Percentiles rank a stretch among this genome's conserved stretches.
These are phyloP conservation scores for Lumnitzera littorea DNA, from an alignment of 345 rosid genomes.

Conservation along the genomic window DNA sequence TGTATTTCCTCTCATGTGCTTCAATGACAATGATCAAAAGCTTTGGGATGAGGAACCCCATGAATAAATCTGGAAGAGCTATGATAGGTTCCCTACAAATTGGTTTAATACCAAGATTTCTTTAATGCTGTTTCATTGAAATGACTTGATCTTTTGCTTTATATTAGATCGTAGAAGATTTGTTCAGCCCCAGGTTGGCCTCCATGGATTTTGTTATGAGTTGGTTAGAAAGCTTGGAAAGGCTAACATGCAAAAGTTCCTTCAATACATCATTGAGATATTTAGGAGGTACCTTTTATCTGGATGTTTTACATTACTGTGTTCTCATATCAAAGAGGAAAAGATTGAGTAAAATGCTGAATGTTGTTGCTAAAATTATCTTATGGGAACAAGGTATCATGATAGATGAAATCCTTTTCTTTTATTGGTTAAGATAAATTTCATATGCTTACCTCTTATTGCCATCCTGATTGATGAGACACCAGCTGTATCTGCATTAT, in stretches of 20 bases:
- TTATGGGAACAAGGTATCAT: no score
- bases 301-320: neutral
- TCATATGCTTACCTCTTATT: neutral
- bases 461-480: constrained; percentile 62
- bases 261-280: constrained; percentile 70
- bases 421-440: neutral
- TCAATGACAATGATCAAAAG: constrained; percentile 91
- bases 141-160: constrained; percentile 16
- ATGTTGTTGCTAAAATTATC: no score
- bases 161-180: constrained; percentile 88
- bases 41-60: constrained; percentile 99
- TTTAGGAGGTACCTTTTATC: constrained; percentile 54
- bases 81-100: constrained; percentile 53
- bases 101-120: constrained; percentile 1
- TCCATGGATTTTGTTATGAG: constrained; percentile 97
- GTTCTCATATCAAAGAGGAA: no score
- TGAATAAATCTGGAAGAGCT: constrained; percentile 98
- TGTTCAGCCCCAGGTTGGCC: constrained; percentile 95
- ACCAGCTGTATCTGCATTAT: constrained; percentile 63
- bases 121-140: neutral
- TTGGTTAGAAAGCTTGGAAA: constrained; percentile 92
- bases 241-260: constrained; percentile 85
- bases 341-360: no score
- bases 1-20: constrained; percentile 97
- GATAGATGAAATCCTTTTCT: neutral